Evolutionary conservation across 1,139 yeast genomes (phyloP).

Genomic region (Geotrichum siamense): DNA sequence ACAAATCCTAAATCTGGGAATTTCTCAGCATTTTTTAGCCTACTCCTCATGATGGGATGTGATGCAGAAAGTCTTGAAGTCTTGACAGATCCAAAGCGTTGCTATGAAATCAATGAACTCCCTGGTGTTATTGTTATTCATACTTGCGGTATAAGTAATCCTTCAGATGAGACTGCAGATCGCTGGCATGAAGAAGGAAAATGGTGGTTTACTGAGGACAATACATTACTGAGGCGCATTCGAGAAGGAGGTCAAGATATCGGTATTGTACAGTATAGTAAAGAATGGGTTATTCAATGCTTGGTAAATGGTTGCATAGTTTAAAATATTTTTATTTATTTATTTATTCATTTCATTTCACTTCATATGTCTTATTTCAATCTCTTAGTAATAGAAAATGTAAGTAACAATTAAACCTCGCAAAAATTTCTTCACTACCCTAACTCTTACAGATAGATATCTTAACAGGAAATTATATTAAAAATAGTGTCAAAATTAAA

Average conservation of each 20-base stretch:
- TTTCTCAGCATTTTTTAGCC: neutral
- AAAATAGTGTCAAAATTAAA: too few relatives aligned
- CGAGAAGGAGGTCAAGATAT: constrained; percentile 18
- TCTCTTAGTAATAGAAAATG: too few relatives aligned
- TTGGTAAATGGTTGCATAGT: constrained; percentile 31
- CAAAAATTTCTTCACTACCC: too few relatives aligned
- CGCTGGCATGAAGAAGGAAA: constrained; percentile 5
- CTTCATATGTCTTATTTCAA: too few relatives aligned
- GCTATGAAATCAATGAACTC: neutral
- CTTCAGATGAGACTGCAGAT: constrained; percentile 4
- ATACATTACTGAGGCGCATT: constrained; percentile 8
- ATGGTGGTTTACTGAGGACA: constrained; percentile 13
- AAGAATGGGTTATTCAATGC: constrained; percentile 33
- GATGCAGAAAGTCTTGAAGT: constrained; percentile 1
- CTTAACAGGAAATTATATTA: too few relatives aligned
- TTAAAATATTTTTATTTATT: too few relatives aligned
- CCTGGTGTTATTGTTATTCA: neutral
- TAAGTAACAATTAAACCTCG: too few relatives aligned
- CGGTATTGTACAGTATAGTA: constrained; percentile 20
- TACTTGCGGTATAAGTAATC: neutral
- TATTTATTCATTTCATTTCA: too few relatives aligned
- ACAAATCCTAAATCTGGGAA: neutral
- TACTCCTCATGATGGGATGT: constrained; percentile 6
- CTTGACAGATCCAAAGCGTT: constrained; percentile 1
- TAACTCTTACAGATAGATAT: too few relatives aligned